Evolutionary conservation across 371 early-diverging fungal species (phyloP).

Genomic region (Saksenaea vasiformis): DNA sequence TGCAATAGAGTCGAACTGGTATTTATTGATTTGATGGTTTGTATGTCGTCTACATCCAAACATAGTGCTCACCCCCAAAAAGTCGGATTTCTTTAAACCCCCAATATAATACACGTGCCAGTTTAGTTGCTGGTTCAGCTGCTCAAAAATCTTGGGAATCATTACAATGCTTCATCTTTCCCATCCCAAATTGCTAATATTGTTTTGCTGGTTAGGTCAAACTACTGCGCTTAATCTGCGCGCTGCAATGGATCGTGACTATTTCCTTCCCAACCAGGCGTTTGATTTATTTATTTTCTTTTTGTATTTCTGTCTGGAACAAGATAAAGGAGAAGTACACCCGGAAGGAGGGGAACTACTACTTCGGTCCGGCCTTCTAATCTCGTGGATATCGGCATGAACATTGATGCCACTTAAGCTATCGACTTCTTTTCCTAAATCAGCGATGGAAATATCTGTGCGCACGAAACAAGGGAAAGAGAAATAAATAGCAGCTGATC

Average conservation of each 20-base stretch:
- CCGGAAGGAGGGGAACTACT: background rate
- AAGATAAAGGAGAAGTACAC: background rate
- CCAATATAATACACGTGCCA: background rate
- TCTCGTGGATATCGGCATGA: background rate
- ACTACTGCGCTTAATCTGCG: slow-evolving; percentile 3
- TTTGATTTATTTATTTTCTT: slow-evolving; percentile 1
- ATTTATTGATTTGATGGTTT: slow-evolving; percentile 4
- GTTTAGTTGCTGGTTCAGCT: background rate
- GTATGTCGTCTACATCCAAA: slow-evolving; percentile 1
- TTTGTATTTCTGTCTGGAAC: slow-evolving; percentile 4
- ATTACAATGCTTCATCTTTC: background rate
- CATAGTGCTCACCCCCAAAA: background rate
- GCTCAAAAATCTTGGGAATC: background rate
- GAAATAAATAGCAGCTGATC: background rate
- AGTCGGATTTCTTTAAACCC: background rate
- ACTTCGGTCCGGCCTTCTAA: background rate
- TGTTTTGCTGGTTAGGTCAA: background rate
- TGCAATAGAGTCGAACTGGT: background rate
- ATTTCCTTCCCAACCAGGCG: slow-evolving; percentile 1
- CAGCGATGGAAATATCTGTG: background rate
- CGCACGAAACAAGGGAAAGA: background rate
- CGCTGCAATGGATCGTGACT: slow-evolving; percentile 2
- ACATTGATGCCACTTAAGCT: background rate
- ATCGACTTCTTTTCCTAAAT: background rate
- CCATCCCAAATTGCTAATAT: background rate